phyloP scores from a whole-genome alignment of 495 filamentous ascomycete genomes.

The Penicillium desertorum region DNA sequence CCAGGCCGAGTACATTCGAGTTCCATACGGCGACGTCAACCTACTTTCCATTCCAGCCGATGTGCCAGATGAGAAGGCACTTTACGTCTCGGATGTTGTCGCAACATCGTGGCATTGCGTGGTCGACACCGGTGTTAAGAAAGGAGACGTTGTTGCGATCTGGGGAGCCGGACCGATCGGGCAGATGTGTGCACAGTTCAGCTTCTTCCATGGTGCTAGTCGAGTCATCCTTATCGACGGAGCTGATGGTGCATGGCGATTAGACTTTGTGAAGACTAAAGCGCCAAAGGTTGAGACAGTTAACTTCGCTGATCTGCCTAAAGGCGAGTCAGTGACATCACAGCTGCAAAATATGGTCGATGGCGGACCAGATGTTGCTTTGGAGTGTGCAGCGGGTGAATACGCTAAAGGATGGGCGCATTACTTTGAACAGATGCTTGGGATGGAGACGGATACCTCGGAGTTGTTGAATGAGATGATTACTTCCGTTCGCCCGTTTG shows the following conservation, averaged over 20 bases:
- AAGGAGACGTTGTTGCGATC: conserved; percentile 77
- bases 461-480: conserved; percentile 92
- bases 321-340: conserved; percentile 60
- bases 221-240: conserved; percentile 81
- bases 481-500: conserved; percentile 70
- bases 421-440: conserved; percentile 70
- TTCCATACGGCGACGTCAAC: conserved; percentile 81
- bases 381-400: conserved; percentile 84
- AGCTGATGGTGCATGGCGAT: conserved; percentile 58
- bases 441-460: conserved; percentile 80
- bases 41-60: conserved; percentile 75
- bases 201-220: conserved; percentile 66
- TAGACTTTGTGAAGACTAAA: conserved; percentile 64
- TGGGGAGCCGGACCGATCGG: conserved; percentile 54
- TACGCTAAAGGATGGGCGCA: conserved; percentile 83
- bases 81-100: conserved; percentile 81
- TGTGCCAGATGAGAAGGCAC: conserved; percentile 83
- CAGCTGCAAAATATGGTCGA: conserved; percentile 71
- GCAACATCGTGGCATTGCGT: conserved; percentile 78
- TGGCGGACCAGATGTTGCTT: conserved; percentile 70
- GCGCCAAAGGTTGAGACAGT: conserved; percentile 62
- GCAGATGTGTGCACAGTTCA: conserved; percentile 75
- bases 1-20: conserved; percentile 83
- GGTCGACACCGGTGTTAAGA: conserved; percentile 78
- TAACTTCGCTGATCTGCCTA: conserved; percentile 54